Evolutionary conservation across 257 asterid genomes (phyloP).

Genomic region (Nicotiana sylvestris): DNA sequence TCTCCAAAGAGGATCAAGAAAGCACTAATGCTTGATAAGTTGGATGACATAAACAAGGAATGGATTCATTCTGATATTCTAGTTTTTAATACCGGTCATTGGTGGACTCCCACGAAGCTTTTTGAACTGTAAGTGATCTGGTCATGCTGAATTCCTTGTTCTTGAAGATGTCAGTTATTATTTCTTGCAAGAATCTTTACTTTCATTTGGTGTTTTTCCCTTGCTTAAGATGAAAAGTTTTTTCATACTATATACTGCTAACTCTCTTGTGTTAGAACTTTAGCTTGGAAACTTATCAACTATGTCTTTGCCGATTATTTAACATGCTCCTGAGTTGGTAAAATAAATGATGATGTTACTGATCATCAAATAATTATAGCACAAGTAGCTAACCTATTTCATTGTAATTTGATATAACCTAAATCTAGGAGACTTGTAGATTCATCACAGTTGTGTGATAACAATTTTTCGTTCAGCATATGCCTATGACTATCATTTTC

Average conservation of each 20-base stretch:
- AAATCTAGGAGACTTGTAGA: not conserved
- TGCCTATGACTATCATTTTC: no score
- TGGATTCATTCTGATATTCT: slow-evolving; percentile 86
- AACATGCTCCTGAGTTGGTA: not conserved
- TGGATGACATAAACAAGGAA: slow-evolving; percentile 70
- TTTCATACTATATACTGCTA: not conserved
- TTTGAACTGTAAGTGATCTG: slow-evolving; percentile 63
- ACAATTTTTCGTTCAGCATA: no score
- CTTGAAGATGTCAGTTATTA: not conserved
- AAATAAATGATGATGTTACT: not conserved
- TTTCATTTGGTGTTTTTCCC: not conserved
- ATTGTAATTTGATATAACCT: not conserved
- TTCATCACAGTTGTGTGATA: not conserved
- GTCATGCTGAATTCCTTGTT: not conserved
- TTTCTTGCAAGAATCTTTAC: not conserved
- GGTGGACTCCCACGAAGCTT: slow-evolving; percentile 88
- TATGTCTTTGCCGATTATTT: not conserved
- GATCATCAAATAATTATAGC: not conserved
- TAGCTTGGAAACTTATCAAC: not conserved
- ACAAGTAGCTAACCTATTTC: not conserved
- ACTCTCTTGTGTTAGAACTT: not conserved
- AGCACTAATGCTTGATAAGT: slow-evolving; percentile 51
- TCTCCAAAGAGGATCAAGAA: slow-evolving; percentile 84
- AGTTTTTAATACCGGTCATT: slow-evolving; percentile 83
- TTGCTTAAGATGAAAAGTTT: not conserved